Percentiles rank a stretch among this genome's conserved stretches.
These are phyloP conservation scores for Eruca vesicaria DNA, from an alignment of 441 rosid genomes.

Conservation along the genomic window DNA sequence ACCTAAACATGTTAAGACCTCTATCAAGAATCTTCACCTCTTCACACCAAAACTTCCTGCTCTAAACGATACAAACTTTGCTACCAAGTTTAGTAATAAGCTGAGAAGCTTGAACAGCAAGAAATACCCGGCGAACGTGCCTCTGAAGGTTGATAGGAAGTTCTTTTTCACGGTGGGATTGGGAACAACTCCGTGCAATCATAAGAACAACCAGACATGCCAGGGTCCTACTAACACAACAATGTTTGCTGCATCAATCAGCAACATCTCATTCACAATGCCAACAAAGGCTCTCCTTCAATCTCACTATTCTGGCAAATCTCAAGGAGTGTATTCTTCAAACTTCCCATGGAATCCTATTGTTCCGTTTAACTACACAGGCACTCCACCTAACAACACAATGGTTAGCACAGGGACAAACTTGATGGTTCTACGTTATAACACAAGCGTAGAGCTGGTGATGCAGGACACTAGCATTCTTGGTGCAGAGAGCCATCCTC, in stretches of 20 bases:
- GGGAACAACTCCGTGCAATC: slow-evolving; percentile 62
- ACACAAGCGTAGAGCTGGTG: slow-evolving; percentile 60
- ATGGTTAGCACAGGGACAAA: slow-evolving; percentile 54
- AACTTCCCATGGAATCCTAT: slow-evolving; percentile 44
- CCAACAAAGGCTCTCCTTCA: slow-evolving; percentile 73
- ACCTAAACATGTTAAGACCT: slow-evolving; percentile 21
- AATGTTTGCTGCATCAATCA: slow-evolving; percentile 54
- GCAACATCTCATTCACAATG: slow-evolving; percentile 61
- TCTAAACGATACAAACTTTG: slow-evolving; percentile 61
- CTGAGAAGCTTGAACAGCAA: slow-evolving; percentile 55
- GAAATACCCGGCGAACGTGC: slow-evolving; percentile 69
- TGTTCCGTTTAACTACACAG: slow-evolving; percentile 47
- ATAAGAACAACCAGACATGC: slow-evolving; percentile 64
- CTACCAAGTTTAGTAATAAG: slow-evolving; percentile 45
- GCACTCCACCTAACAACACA: slow-evolving; percentile 53
- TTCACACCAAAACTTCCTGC: slow-evolving; percentile 59
- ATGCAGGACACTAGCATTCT: slow-evolving; percentile 61
- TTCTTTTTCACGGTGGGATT: slow-evolving; percentile 72
- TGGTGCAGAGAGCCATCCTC: slow-evolving; percentile 59
- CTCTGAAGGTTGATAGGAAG: slow-evolving; percentile 46
- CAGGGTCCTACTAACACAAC: slow-evolving; percentile 70
- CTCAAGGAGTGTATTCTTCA: slow-evolving; percentile 47
- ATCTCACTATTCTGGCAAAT: slow-evolving; percentile 47
- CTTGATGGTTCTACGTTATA: slow-evolving; percentile 53
- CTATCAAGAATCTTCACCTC: slow-evolving; percentile 41